phyloP scores from a whole-genome alignment of 495 filamentous ascomycete genomes.

The Aspergillus haitiensis region DNA sequence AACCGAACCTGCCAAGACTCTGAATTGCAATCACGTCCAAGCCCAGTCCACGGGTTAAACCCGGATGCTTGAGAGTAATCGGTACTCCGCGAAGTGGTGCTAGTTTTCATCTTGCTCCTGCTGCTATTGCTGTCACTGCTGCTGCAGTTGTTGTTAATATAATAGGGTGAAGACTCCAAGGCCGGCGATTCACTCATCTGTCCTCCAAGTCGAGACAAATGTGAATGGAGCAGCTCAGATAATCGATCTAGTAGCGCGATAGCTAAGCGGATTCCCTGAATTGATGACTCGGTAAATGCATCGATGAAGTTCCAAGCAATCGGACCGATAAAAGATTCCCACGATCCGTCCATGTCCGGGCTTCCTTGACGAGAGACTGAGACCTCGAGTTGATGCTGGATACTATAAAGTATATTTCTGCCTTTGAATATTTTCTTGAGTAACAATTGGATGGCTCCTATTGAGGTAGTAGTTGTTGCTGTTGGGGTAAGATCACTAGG shows the following conservation, averaged over 20 bases:
- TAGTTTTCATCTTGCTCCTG: too few species aligned
- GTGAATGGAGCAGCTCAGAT: background rate
- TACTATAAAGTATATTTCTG: background rate
- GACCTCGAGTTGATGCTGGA: conserved; percentile 7
- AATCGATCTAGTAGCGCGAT: conserved; percentile 14
- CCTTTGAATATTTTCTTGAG: background rate
- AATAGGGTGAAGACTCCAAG: background rate
- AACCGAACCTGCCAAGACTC: conserved; percentile 6
- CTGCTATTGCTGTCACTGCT: too few species aligned
- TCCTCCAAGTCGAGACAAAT: background rate
- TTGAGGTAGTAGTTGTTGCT: background rate
- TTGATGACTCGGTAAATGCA: conserved; percentile 10
- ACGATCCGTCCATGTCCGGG: background rate
- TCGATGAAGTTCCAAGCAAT: conserved; percentile 18
- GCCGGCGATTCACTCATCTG: background rate
- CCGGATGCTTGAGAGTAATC: background rate
- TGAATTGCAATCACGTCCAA: background rate
- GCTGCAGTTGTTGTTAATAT: background rate
- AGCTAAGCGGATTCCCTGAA: conserved; percentile 14
- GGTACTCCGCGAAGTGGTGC: too few species aligned
- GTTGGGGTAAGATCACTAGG: too few species aligned
- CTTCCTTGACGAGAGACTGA: background rate
- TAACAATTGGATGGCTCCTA: background rate
- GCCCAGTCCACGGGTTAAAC: conserved; percentile 1
- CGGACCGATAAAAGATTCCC: conserved; percentile 16